These are phyloP conservation scores for Cyclotella cryptica DNA, from an alignment of 108 stramenopile genomes.

Conservation along the genomic window DNA sequence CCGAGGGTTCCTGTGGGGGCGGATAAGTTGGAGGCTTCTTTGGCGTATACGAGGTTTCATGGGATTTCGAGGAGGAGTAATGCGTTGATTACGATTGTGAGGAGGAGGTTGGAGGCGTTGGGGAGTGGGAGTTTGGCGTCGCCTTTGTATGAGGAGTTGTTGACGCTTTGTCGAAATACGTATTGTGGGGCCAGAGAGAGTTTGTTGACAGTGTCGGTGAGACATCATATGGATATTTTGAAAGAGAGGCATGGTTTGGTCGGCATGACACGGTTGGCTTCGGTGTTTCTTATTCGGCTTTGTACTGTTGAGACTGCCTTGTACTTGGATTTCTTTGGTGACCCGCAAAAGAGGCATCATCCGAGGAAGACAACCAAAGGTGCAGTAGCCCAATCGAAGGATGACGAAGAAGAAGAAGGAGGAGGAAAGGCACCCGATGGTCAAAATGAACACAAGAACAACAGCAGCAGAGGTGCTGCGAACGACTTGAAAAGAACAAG, in stretches of 20 bases:
- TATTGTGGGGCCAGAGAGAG: slow-evolving; percentile 74
- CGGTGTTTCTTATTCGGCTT: slow-evolving; percentile 87
- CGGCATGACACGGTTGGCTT: slow-evolving; percentile 87
- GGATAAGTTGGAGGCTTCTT: slow-evolving; percentile 86
- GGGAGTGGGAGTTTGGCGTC: slow-evolving; percentile 38
- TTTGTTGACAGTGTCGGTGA: slow-evolving; percentile 68
- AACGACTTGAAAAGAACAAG: neutral
- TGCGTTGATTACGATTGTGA: slow-evolving; percentile 67
- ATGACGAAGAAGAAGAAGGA: slow-evolving; percentile 41
- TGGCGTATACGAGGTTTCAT: slow-evolving; percentile 89
- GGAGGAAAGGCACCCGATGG: slow-evolving; percentile 23
- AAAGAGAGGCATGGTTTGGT: slow-evolving; percentile 85
- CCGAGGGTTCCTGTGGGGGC: slow-evolving; percentile 68
- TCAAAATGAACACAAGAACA: slow-evolving; percentile 18
- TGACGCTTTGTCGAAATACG: slow-evolving; percentile 77
- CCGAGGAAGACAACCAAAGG: slow-evolving; percentile 22
- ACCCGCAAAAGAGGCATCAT: slow-evolving; percentile 54
- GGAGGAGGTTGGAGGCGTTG: slow-evolving; percentile 66
- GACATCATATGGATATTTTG: slow-evolving; percentile 86
- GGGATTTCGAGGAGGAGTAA: slow-evolving; percentile 86
- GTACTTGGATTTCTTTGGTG: slow-evolving; percentile 90
- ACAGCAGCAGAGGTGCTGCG: neutral
- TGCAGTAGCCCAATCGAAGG: slow-evolving; percentile 21
- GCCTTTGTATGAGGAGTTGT: slow-evolving; percentile 70
- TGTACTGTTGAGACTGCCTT: slow-evolving; percentile 87